Percentiles rank a stretch among this genome's conserved stretches.
Evolutionary conservation across 495 filamentous ascomycete genomes (phyloP).

Genomic region (Aspergillus avenaceus): DNA sequence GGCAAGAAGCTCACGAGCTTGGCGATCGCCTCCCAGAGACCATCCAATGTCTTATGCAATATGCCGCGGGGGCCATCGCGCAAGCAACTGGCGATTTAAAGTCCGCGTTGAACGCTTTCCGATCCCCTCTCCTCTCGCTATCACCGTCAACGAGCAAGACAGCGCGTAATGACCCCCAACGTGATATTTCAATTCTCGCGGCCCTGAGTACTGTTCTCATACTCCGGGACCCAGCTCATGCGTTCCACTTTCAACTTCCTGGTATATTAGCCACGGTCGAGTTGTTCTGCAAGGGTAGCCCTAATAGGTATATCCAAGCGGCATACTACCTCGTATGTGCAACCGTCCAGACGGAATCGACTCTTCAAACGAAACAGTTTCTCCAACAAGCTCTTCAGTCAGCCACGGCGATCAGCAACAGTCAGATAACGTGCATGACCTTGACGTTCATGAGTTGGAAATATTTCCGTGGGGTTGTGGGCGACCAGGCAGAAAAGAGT

Average conservation of each 20-base stretch:
- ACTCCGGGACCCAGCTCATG: conserved; percentile 59
- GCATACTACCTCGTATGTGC: conserved; percentile 78
- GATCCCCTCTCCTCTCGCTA: conserved; percentile 51
- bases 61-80: conserved; percentile 69
- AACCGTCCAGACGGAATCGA: conserved; percentile 53
- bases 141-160: conserved; percentile 40
- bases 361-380: conserved; percentile 72
- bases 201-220: conserved; percentile 81
- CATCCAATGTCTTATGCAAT: conserved; percentile 50
- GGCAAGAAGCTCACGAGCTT: conserved; percentile 29
- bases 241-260: conserved; percentile 39
- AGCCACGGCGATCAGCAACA: conserved; percentile 53
- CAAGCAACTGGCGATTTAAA: conserved; percentile 75
- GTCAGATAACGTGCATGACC: conserved; percentile 73
- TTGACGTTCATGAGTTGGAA: conserved; percentile 80
- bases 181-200: conserved; percentile 73
- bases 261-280: conserved; percentile 61
- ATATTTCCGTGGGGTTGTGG: conserved; percentile 82
- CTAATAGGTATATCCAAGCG: conserved; percentile 68
- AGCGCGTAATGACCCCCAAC: conserved; percentile 50
- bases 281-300: conserved; percentile 60
- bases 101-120: conserved; percentile 61
- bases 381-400: conserved; percentile 63
- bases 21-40: conserved; percentile 35
- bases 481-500: conserved; percentile 87